phyloP scores from a whole-genome alignment of 768 basidiomycete species.

The Lentinula guzmanii region DNA sequence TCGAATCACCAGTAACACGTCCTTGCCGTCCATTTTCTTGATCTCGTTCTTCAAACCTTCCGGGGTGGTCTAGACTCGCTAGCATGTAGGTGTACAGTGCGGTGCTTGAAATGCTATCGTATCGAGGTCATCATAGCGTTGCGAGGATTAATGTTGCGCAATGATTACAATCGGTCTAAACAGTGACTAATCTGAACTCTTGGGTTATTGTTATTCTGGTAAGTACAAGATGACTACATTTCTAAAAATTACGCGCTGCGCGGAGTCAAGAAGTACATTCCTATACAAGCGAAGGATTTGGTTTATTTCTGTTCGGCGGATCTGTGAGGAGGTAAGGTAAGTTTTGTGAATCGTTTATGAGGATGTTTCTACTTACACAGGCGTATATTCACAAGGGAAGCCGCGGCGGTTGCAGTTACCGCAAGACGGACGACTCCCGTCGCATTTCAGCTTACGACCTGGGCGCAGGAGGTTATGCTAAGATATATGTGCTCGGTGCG shows the following conservation, averaged over 20 bases:
- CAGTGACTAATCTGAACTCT: no score
- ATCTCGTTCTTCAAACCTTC: no score
- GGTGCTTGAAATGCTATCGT: not conserved
- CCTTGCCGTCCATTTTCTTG: no score
- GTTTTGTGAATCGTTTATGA: not conserved
- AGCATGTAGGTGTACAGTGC: not conserved
- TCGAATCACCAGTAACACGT: no score
- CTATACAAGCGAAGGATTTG: not conserved
- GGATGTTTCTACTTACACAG: conserved; percentile 50
- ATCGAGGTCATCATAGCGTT: no score
- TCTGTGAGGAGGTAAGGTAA: not conserved
- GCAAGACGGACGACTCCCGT: conserved; percentile 58
- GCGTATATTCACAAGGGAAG: conserved; percentile 52
- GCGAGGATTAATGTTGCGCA: no score
- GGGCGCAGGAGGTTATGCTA: not conserved
- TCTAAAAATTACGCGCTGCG: not conserved
- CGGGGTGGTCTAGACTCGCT: no score
- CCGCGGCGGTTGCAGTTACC: conserved; percentile 59
- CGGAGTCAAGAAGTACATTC: not conserved
- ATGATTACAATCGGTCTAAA: no score
- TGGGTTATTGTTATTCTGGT: no score
- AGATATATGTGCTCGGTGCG: not conserved
- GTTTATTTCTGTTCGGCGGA: conserved; percentile 5
- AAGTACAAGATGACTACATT: not conserved
- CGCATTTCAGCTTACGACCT: conserved; percentile 74